Base-by-base conservation (phyloP, 1,139 yeast genomes). In the Candida buenavistaensis region DNA sequence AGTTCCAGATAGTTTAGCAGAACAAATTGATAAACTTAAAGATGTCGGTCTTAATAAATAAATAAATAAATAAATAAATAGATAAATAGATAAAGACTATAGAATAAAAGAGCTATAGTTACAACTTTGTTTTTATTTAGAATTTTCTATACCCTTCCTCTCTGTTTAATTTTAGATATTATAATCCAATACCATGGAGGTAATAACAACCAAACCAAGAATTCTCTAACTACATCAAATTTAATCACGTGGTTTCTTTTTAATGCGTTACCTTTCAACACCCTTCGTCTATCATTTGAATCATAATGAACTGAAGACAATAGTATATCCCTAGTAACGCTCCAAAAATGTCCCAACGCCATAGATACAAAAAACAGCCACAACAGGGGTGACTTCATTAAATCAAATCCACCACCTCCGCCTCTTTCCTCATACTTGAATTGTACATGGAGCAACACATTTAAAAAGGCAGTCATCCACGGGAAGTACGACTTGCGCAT, bases 111-210 rank as follows among this genome's bases (percentile, higher is more conserved):
- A n/a, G 11, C 11, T 22, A 12, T 22, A n/a, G 10, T 22, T 17
- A 17, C 19, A 17, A 17, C 19, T 17, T 17, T 6, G 7, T 17
- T 17, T 30, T 11, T 21, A 23, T 11, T 16, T 12, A 23, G n/a
- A n/a, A n/a, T n/a, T n/a, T n/a, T n/a, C n/a, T n/a, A n/a, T n/a
- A n/a, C 5, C 19, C 5, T 17, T 17, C 23, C 20, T 28, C 27
- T 35, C 14, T 38, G 26, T 30, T 41, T 41, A 10, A 51, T 41
- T 28, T 38, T 44, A 3, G 39, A 27, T 19, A 45, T 39, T 10
- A 52, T 41, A 7, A 51, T 28, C 68, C 69, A 64, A 43, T 67
- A 64, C 72, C 72, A 66, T 1, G 72, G 72, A 3, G 73, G 73
- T n/a, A 64, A 37, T 26, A 62, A 33, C 3, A 60, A 16, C 13